These are phyloP conservation scores for Artemisia argyi DNA, from an alignment of 129 eudicot genomes.

Conservation along the genomic window DNA sequence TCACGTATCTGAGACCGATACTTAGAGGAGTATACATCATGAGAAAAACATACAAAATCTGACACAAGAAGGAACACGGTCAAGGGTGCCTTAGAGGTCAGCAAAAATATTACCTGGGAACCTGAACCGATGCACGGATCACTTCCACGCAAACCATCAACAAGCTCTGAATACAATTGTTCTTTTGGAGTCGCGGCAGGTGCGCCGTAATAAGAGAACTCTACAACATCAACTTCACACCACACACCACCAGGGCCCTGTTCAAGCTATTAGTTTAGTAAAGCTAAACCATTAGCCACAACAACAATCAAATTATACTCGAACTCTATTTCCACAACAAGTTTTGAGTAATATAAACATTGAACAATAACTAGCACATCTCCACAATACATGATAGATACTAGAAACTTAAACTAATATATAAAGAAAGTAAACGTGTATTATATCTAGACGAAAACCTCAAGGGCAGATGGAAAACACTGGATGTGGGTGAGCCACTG, in stretches of 20 bases:
- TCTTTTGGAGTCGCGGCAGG: constrained; percentile 78
- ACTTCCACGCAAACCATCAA: constrained; percentile 83
- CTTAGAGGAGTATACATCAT: no score
- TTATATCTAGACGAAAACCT: constrained; percentile 40
- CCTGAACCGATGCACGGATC: constrained; percentile 76
- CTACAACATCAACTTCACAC: constrained; percentile 96
- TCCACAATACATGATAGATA: not conserved
- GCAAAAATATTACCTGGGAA: constrained; percentile 62
- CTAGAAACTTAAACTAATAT: not conserved
- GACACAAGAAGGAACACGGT: no score
- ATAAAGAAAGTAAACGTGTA: not conserved
- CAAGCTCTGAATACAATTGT: constrained; percentile 63
- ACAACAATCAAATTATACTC: not conserved
- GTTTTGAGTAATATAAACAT: not conserved
- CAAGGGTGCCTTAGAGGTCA: not conserved
- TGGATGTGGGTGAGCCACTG: constrained; percentile 68
- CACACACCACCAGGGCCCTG: constrained; percentile 96
- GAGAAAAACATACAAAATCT: no score
- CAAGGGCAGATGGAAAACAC: constrained; percentile 71
- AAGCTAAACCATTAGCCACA: not conserved
- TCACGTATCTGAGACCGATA: no score
- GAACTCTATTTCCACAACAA: not conserved
- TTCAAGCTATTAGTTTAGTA: constrained; percentile 20
- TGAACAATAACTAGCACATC: not conserved
- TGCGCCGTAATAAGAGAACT: constrained; percentile 73